Base-by-base conservation (phyloP, 2,329 filamentous ascomycete species). In the Trichoderma afroharzianum region DNA sequence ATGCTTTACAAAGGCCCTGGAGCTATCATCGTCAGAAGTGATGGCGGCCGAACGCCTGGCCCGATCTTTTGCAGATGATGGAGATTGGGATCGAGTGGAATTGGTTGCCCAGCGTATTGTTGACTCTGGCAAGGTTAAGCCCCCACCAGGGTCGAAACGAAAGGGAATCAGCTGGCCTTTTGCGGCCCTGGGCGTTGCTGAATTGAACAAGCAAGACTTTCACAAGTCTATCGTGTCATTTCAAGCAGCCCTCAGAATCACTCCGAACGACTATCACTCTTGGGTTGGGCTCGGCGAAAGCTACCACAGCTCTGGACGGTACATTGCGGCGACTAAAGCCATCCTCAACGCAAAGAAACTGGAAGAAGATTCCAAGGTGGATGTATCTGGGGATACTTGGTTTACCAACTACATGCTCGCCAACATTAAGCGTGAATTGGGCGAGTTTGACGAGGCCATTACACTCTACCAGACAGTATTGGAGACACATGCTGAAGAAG, bases 231-330 rank as follows among this genome's bases (percentile, higher is more conserved):
- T 98, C 68, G 91, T 95, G 9, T 97, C 94, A 0, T 99, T 98
- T 80, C 93, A 98, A 77, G 90, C 93, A 2, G 95, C 96, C 12
- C 85, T 99, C 39, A 88, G 95, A 68, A 93, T 97, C 62, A 89
- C 90, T 2, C 94, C 95, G 0, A 85, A 91, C 55, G 94, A 98
- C 80, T 98, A 98, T 78, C 92, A 99, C 81, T 97, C 93, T 0
- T 99, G 95, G 90, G 93, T 99, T 28, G 96, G 96, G 1, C 86
- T 99, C 1, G 96, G 95, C n/a, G 96, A 99, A 82, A 97, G 94
- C 78, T 99, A 99, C 78, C 92, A 98, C 79, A 96, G 93, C 76
- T 97, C 95, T 18, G 95, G 96, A 11, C 88, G 95, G 73, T 97
- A 97, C 78, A 92, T 98, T 72, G 95, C 96, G n/a, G 95, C 96